A percentile compares a stretch with the other conserved stretches of the same genome.
Evolutionary conservation across 1,284 basidiomycete species (phyloP).

Genomic region (Ceratobasidium theobromae): DNA sequence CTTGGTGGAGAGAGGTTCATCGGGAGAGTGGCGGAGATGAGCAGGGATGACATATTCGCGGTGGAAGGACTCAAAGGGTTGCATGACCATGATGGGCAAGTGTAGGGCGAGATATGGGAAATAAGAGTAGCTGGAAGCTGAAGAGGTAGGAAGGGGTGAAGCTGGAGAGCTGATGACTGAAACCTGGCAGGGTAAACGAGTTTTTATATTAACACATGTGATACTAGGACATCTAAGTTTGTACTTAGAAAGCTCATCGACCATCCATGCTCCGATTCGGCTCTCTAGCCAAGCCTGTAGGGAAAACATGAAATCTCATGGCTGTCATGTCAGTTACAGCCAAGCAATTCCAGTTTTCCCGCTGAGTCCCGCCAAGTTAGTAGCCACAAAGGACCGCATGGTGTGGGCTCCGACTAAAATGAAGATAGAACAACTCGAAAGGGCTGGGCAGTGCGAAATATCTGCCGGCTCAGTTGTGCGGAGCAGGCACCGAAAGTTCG

Average conservation of each 20-base stretch:
- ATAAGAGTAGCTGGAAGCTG: not conserved
- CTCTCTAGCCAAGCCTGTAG: not conserved
- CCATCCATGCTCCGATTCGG: not conserved
- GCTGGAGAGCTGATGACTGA: slow-evolving; percentile 11
- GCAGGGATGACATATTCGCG: slow-evolving; percentile 6
- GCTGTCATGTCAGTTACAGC: not conserved
- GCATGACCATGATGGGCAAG: not conserved
- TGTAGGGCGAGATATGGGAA: not conserved
- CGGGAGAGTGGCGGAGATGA: slow-evolving; percentile 1
- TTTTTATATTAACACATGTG: not conserved
- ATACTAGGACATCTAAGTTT: not conserved
- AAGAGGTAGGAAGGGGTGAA: not conserved
- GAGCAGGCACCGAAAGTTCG: slow-evolving; percentile 11
- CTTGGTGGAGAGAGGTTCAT: not conserved
- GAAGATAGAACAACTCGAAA: slow-evolving; percentile 3
- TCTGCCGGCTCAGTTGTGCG: not conserved
- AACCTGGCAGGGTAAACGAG: not conserved
- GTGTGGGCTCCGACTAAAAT: not conserved
- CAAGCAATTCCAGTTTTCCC: not conserved
- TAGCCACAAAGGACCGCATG: not conserved
- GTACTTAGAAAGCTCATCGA: not conserved
- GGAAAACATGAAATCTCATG: not conserved
- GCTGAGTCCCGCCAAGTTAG: not conserved
- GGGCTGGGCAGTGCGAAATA: not conserved
- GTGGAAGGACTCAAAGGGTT: slow-evolving; percentile 4